phyloP scores from a whole-genome alignment of 441 rosid genomes.

The Erysimum cheiri region DNA sequence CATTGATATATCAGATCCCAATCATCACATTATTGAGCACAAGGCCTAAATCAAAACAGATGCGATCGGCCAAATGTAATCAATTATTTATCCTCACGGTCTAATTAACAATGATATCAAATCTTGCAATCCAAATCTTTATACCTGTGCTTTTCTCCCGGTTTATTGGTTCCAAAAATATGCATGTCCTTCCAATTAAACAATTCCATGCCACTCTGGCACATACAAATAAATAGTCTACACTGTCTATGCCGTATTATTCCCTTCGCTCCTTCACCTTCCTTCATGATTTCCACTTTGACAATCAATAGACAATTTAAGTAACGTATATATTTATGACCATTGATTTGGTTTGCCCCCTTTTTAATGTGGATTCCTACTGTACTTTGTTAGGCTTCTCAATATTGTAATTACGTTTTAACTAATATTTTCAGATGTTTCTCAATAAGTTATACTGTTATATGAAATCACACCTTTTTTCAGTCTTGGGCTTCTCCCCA shows the following conservation, averaged over 20 bases:
- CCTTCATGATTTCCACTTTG: constrained; percentile 8
- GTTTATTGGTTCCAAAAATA: neutral
- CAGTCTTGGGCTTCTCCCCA: neutral
- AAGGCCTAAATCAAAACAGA: constrained; percentile 39
- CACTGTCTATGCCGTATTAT: neutral
- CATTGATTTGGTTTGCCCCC: neutral
- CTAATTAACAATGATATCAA: neutral
- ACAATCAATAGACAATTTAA: neutral
- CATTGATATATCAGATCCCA: constrained; percentile 39
- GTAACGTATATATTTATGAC: neutral
- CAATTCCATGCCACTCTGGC: neutral
- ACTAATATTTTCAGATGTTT: neutral
- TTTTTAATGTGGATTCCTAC: neutral
- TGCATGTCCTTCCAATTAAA: neutral
- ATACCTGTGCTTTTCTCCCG: neutral
- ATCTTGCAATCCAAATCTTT: constrained; percentile 1
- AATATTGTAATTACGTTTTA: neutral
- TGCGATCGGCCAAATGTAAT: neutral
- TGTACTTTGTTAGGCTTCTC: neutral
- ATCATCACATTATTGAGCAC: constrained; percentile 43
- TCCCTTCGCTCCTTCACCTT: neutral
- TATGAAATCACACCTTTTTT: neutral
- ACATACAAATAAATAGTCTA: neutral
- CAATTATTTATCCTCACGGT: constrained; percentile 4
- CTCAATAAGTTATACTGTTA: neutral